phyloP scores from a whole-genome alignment of 352 stramenopile species.

The Thraustotheca clavata region DNA sequence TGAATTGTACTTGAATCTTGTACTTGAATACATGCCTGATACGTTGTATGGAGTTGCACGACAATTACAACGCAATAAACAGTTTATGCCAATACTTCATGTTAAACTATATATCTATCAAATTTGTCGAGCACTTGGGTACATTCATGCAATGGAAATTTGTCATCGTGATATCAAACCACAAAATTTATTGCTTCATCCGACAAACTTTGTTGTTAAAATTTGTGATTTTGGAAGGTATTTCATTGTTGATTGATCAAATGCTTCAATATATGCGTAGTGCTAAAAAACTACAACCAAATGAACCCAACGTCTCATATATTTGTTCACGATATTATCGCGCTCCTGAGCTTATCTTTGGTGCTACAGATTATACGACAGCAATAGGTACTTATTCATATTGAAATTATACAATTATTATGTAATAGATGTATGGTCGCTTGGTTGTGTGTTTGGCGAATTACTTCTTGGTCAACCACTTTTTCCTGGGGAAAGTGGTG shows the following conservation, averaged over 20 bases:
- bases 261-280: constrained; percentile 22
- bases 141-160: constrained; percentile 97
- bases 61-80: constrained; percentile 95
- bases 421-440: constrained; percentile 90
- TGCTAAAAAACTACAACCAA: constrained; percentile 91
- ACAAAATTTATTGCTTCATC: constrained; percentile 98
- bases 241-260: neutral
- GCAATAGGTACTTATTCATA: constrained; percentile 76
- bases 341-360: constrained; percentile 99
- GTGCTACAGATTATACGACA: constrained; percentile 99
- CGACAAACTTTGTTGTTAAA: constrained; percentile 96
- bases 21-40: constrained; percentile 99
- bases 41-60: constrained; percentile 97
- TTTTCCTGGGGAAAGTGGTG: constrained; percentile 97
- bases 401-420: constrained; percentile 32
- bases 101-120: constrained; percentile 99
- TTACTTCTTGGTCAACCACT: constrained; percentile 96
- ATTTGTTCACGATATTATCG: constrained; percentile 99
- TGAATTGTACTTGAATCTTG: constrained; percentile 98
- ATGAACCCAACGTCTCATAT: constrained; percentile 99
- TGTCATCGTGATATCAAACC: constrained; percentile 99
- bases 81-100: constrained; percentile 93
- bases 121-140: constrained; percentile 94
- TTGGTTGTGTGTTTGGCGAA: constrained; percentile 97
- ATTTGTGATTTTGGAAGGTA: constrained; percentile 98